These are phyloP conservation scores for Penicillium sp. DNA, from an alignment of 2,329 filamentous ascomycete species.

Conservation along the genomic window DNA sequence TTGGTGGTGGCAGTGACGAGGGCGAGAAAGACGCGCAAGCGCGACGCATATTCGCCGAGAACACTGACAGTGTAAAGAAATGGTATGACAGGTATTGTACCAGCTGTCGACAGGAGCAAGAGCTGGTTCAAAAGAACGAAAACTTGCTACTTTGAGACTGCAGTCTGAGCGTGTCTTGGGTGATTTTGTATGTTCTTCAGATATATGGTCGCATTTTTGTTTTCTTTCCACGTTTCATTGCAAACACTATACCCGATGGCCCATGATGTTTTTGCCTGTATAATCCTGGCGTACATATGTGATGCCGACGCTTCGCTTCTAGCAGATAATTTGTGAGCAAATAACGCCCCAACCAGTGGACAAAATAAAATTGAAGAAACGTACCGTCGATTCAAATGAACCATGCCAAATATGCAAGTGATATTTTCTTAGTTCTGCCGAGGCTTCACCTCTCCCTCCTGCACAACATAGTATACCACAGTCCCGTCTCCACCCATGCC, in stretches of 20 bases:
- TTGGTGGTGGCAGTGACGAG: constrained; percentile 29
- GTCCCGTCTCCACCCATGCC: constrained; percentile 57
- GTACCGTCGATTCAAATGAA: not conserved
- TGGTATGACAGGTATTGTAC: constrained; percentile 64
- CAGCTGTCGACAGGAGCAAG: constrained; percentile 55
- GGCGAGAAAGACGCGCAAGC: constrained; percentile 28
- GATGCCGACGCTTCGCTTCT: constrained; percentile 6
- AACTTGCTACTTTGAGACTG: constrained; percentile 21
- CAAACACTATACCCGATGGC: constrained; percentile 33
- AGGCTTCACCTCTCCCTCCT: constrained; percentile 65
- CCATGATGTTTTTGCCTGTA: constrained; percentile 17
- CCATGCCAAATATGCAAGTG: not conserved
- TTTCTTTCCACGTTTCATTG: constrained; percentile 12
- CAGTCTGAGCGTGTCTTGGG: not conserved
- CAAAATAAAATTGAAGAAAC: not conserved
- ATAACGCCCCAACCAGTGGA: constrained; percentile 18
- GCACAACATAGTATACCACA: constrained; percentile 64
- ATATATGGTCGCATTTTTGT: constrained; percentile 5
- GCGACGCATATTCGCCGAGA: constrained; percentile 31
- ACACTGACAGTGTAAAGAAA: constrained; percentile 48
- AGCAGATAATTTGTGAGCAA: constrained; percentile 1
- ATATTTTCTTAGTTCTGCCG: constrained; percentile 54
- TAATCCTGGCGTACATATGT: constrained; percentile 11
- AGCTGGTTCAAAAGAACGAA: constrained; percentile 25
- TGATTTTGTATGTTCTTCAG: constrained; percentile 7